These are phyloP conservation scores for Pythium sp. DNA, from an alignment of 352 stramenopile species.

Conservation along the genomic window DNA sequence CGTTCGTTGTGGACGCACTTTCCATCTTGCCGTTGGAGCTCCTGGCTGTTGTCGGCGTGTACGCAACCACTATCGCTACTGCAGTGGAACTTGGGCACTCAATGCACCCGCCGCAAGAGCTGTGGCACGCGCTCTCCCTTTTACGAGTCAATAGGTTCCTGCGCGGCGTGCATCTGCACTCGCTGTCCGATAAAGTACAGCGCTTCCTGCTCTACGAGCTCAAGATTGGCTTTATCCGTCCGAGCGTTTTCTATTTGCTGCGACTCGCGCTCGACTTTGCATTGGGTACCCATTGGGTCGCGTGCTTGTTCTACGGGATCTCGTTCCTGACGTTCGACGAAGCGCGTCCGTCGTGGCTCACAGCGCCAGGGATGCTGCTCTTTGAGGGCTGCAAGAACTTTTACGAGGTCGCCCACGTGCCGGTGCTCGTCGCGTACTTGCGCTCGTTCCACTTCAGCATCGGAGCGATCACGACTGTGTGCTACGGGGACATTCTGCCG, in stretches of 20 bases:
- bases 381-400: constrained; percentile 32
- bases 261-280: constrained; percentile 48
- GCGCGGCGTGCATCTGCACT: constrained; percentile 44
- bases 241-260: constrained; percentile 33
- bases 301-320: constrained; percentile 50
- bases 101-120: constrained; percentile 19
- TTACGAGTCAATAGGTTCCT: constrained; percentile 51
- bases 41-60: constrained; percentile 20
- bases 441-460: constrained; percentile 71
- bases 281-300: constrained; percentile 52
- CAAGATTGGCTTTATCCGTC: constrained; percentile 23
- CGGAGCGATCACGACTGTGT: constrained; percentile 73
- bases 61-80: constrained; percentile 22
- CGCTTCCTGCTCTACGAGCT: constrained; percentile 56
- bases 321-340: constrained; percentile 47
- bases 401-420: constrained; percentile 31
- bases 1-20: constrained; percentile 45
- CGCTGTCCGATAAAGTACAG: constrained; percentile 45
- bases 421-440: constrained; percentile 37
- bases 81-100: constrained; percentile 15
- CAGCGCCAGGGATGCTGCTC: constrained; percentile 51
- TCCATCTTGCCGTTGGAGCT: constrained; percentile 53
- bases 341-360: constrained; percentile 45
- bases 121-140: constrained; percentile 52
- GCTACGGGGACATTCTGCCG: constrained; percentile 65